Evolutionary conservation across 23 red algal species (phyloP), one percentile per base, ranked within the genome.

Genomic region (Gracilaria caudata): DNA sequence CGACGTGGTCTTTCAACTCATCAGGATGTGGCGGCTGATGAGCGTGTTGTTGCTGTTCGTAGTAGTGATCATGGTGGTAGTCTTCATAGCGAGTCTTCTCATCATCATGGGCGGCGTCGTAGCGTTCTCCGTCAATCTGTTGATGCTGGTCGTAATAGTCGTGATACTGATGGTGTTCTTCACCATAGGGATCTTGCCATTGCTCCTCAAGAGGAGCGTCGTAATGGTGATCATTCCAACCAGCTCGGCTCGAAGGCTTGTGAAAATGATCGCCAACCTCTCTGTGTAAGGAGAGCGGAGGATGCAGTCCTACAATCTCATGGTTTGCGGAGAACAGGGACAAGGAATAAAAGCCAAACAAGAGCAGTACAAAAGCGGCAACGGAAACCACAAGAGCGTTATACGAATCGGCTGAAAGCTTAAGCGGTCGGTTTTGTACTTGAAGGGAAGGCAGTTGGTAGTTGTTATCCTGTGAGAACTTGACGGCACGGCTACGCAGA

Each of bases 331-430:
- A 75, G 43, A 75, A 75, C 21, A 75, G 19, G 0, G 70, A 75
- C 21, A 75, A 21, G 70, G 70, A 75, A 49, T 75, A 75, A 14
- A 75, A 75, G n/a, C 70, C 70, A 30, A 75, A 75, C 70, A 75
- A 75, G 40, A 75, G 70, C 2, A 75, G 70, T 28, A 75, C 19
- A 19, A 75, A 75, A 40, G 70, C 70, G n/a, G 70, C 70, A n/a
- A 75, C 38, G 25, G 70, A 43, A 17, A 75, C 70, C 12, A 75
- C 38, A 10, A 75, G 70, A 8, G 70, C 70, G 40, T 75, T 75
- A 21, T 75, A 75, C 37, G 70, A 75, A 36, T 75, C 70, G 37
- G 11, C 70, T 24, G 70, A 75, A 23, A 75, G 43, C 7, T 75
- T 75, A 21, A 43, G 20, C 20, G 29, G 70, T 33, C 20, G 70